Conservation (phyloP, 352 stramenopile genomes). For the Pythium monospermum region DNA sequence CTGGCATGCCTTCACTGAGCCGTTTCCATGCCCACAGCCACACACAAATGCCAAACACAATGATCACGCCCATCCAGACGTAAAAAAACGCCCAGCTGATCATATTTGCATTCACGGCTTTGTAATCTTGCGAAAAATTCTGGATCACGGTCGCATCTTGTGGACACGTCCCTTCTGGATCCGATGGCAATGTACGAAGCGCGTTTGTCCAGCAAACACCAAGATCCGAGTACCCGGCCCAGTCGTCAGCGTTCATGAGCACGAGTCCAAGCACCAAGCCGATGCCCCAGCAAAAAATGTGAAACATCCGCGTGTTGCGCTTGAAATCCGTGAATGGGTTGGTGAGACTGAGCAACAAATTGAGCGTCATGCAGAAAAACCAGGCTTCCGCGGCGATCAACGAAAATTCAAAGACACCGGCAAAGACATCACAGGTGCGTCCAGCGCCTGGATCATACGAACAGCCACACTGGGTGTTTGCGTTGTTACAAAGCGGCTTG, state of each 20-base stretch:
- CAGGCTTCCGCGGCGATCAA: conserved; percentile 80
- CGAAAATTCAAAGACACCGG: conserved; percentile 81
- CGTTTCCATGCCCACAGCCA: conserved; percentile 85
- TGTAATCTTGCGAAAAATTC: conserved; percentile 65
- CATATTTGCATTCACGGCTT: conserved; percentile 79
- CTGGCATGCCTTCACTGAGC: conserved; percentile 82
- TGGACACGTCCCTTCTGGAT: conserved; percentile 29
- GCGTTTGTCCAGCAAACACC: conserved; percentile 86
- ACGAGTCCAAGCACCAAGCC: conserved; percentile 55
- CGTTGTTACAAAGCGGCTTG: conserved; percentile 61
- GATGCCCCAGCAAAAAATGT: conserved; percentile 79
- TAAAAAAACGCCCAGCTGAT: conserved; percentile 87
- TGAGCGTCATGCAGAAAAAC: conserved; percentile 89
- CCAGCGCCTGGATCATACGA: conserved; percentile 35
- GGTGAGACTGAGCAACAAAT: conserved; percentile 82
- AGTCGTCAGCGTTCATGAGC: conserved; percentile 70
- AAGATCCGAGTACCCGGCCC: conserved; percentile 81
- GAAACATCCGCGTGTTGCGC: conserved; percentile 77
- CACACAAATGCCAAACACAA: conserved; percentile 73
- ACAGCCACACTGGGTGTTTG: conserved; percentile 75
- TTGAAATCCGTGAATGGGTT: conserved; percentile 91
- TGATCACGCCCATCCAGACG: conserved; percentile 82
- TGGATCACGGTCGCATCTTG: conserved; percentile 39
- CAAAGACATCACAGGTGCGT: conserved; percentile 66
- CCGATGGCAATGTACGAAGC: conserved; percentile 48